Evolutionary conservation across 148 eudicot genomes (phyloP).

Genomic region (Heliamphora exappendiculata): DNA sequence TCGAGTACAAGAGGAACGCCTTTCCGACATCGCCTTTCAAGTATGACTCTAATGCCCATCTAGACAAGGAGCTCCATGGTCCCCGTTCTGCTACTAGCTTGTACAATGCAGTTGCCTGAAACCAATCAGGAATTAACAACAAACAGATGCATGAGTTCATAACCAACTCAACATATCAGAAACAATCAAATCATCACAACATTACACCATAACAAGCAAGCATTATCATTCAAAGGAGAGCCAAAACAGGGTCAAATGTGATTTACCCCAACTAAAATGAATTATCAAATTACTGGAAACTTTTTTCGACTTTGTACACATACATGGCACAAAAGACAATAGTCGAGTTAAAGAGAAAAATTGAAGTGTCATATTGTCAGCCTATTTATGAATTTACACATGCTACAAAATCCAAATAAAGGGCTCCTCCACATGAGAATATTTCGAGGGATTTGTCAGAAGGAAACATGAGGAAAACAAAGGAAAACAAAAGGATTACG

Average conservation of each 20-base stretch:
- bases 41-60: constrained; percentile 95
- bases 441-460: neutral
- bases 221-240: constrained; percentile 2
- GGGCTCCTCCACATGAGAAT: neutral
- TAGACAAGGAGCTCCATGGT: constrained; percentile 93
- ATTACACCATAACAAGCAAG: neutral
- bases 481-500: neutral
- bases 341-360: neutral
- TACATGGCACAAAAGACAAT: neutral
- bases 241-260: neutral
- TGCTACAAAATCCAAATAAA: neutral
- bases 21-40: constrained; percentile 89
- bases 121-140: constrained; percentile 7
- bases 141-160: constrained; percentile 6
- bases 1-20: constrained; percentile 70
- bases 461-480: neutral
- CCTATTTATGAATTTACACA: neutral
- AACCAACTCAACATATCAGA: neutral
- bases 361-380: neutral
- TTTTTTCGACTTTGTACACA: neutral
- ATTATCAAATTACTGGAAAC: neutral
- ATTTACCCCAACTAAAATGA: neutral
- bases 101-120: constrained; percentile 80
- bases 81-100: constrained; percentile 98
- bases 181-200: neutral